Conservation (phyloP, 2,329 filamentous ascomycete species). For the Calonectria crousiana region DNA sequence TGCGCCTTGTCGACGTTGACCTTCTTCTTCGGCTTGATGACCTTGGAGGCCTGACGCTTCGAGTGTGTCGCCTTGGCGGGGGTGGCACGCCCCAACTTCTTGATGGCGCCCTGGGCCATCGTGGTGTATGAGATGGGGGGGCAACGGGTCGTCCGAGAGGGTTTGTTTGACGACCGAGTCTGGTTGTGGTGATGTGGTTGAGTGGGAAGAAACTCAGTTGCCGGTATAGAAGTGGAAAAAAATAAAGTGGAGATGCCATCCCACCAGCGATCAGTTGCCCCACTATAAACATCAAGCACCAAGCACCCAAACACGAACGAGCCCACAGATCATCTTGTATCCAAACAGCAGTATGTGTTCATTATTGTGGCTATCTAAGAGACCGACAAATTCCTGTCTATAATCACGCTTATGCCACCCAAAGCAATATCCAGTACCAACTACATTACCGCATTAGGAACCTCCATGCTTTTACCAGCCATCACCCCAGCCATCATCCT, state of each 20-base stretch:
- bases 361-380: constrained; percentile 15
- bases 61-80: constrained; percentile 56
- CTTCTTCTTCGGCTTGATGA: constrained; percentile 64
- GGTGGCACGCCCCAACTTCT: constrained; percentile 58
- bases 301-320: neutral
- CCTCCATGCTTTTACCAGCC: constrained; percentile 62
- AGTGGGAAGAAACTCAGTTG: constrained; percentile 12
- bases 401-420: constrained; percentile 23
- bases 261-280: neutral
- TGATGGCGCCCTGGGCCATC: constrained; percentile 69
- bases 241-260: constrained; percentile 35
- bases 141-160: neutral
- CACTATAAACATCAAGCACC: neutral
- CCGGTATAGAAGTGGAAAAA: constrained; percentile 25
- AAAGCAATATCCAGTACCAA: constrained; percentile 27
- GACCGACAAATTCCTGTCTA: constrained; percentile 17
- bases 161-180: neutral
- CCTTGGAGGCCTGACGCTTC: constrained; percentile 58
- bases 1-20: constrained; percentile 64
- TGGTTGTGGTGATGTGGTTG: constrained; percentile 5
- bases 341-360: constrained; percentile 6
- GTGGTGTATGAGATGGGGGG: neutral
- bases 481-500: constrained; percentile 75
- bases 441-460: constrained; percentile 15
- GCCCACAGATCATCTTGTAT: neutral